Percentiles rank a stretch among this genome's conserved stretches.
phyloP scores from a whole-genome alignment of 148 eudicot genomes.

The Amaranthus palmeri region DNA sequence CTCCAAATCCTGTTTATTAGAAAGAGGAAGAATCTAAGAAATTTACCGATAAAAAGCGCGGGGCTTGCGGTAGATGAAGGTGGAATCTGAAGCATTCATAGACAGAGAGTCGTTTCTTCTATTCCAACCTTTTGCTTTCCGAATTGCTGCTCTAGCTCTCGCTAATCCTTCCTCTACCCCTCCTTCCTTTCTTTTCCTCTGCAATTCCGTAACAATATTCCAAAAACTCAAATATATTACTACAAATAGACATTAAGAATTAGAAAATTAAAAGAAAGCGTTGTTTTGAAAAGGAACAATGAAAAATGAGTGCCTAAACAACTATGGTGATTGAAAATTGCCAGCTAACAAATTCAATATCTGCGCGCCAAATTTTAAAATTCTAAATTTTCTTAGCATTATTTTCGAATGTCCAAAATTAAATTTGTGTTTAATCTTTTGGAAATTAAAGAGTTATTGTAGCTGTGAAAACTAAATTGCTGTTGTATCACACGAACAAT shows the following conservation, averaged over 20 bases:
- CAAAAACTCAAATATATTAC: background rate
- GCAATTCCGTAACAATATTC: background rate
- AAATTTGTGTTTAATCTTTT: background rate
- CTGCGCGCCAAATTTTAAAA: background rate
- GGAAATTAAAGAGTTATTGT: background rate
- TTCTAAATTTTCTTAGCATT: background rate
- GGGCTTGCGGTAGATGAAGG: slow-evolving; percentile 50
- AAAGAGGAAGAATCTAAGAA: background rate
- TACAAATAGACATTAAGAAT: background rate
- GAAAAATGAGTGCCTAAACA: no score
- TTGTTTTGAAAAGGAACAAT: no score
- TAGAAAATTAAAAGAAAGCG: background rate
- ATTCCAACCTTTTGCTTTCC: slow-evolving; percentile 31
- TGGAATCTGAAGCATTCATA: slow-evolving; percentile 6
- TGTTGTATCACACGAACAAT: background rate
- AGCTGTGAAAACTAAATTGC: background rate
- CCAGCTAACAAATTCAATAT: background rate
- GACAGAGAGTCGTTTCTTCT: slow-evolving; percentile 31
- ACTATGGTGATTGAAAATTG: background rate
- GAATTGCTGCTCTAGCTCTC: slow-evolving; percentile 58
- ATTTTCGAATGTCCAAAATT: background rate
- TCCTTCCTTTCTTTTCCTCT: slow-evolving; percentile 1
- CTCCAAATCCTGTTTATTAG: background rate
- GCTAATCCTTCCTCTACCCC: slow-evolving; percentile 55
- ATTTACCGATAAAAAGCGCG: slow-evolving; percentile 57